Evolutionary conservation across 2,329 filamentous ascomycete genomes (phyloP).

Genomic region (Stemphylium beticola): DNA sequence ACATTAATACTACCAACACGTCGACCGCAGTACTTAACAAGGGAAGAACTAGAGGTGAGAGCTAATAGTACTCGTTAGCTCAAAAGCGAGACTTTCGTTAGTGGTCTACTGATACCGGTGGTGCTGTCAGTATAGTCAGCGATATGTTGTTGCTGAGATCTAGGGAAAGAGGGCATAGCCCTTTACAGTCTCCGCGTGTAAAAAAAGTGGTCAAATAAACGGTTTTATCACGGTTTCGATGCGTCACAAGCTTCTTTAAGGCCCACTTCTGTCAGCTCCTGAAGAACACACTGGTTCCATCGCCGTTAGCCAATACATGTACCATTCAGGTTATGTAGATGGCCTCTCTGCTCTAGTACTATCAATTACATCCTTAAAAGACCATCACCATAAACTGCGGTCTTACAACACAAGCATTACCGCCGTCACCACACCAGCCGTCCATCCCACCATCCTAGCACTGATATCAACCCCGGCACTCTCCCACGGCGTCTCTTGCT

Average conservation of each 20-base stretch:
- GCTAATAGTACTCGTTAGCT: constrained; percentile 39
- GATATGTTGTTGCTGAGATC: background rate
- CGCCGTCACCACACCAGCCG: background rate
- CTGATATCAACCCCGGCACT: constrained; percentile 1
- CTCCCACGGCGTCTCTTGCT: background rate
- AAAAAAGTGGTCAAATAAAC: constrained; percentile 10
- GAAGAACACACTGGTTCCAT: no score
- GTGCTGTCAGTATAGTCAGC: background rate
- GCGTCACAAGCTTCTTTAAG: no score
- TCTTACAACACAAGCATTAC: constrained; percentile 4
- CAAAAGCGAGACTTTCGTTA: constrained; percentile 26
- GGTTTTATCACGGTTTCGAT: no score
- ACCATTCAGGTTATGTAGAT: background rate
- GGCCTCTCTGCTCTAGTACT: background rate
- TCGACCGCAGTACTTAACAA: constrained; percentile 7
- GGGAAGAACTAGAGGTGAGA: constrained; percentile 43
- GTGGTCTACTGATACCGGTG: constrained; percentile 36
- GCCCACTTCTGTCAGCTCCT: no score
- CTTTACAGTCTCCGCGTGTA: no score
- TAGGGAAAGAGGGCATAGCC: no score
- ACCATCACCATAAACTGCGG: background rate
- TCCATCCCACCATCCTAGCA: constrained; percentile 4
- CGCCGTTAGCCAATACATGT: background rate
- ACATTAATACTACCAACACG: no score
- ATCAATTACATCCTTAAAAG: background rate